phyloP scores from a whole-genome alignment of 768 basidiomycete genomes.

The Sporobolomyces phaffii region DNA sequence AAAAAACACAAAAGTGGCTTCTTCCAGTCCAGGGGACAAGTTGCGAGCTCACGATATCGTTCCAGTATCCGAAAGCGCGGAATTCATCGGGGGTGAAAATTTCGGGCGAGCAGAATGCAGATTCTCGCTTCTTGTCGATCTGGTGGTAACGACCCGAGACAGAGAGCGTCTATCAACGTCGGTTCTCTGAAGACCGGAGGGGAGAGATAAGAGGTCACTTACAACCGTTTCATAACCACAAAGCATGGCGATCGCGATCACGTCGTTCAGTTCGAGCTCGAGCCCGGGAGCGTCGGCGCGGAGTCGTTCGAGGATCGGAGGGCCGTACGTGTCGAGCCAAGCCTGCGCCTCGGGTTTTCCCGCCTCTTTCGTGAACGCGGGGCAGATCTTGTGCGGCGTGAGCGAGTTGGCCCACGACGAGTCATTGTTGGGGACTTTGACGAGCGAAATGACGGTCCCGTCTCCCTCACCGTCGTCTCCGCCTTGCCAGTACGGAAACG shows the following conservation, averaged over 20 bases:
- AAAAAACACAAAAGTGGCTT: too few species aligned
- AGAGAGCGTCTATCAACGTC: neutral
- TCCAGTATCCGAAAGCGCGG: slow-evolving; percentile 21
- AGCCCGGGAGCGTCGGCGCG: neutral
- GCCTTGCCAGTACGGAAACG: slow-evolving; percentile 47
- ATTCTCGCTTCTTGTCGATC: slow-evolving; percentile 10
- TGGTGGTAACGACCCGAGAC: too few species aligned
- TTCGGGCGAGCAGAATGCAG: slow-evolving; percentile 30
- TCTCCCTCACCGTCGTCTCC: slow-evolving; percentile 48
- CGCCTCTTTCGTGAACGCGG: slow-evolving; percentile 46
- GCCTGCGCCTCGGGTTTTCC: slow-evolving; percentile 44
- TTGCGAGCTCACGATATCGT: slow-evolving; percentile 12
- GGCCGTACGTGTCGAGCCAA: slow-evolving; percentile 46
- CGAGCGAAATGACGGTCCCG: slow-evolving; percentile 45
- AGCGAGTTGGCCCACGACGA: slow-evolving; percentile 46
- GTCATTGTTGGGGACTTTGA: slow-evolving; percentile 48
- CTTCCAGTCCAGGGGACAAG: neutral
- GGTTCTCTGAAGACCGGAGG: neutral
- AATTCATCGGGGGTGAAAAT: slow-evolving; percentile 28
- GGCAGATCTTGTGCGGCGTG: slow-evolving; percentile 49
- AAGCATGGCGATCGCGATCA: slow-evolving; percentile 24
- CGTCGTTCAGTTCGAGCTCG: slow-evolving; percentile 24
- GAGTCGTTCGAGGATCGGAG: slow-evolving; percentile 31
- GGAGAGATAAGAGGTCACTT: neutral
- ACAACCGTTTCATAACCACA: slow-evolving; percentile 34